Percentiles rank a stretch among this genome's conserved stretches.
phyloP scores from a whole-genome alignment of 2,329 filamentous ascomycete species.

The Botryotinia globosa region DNA sequence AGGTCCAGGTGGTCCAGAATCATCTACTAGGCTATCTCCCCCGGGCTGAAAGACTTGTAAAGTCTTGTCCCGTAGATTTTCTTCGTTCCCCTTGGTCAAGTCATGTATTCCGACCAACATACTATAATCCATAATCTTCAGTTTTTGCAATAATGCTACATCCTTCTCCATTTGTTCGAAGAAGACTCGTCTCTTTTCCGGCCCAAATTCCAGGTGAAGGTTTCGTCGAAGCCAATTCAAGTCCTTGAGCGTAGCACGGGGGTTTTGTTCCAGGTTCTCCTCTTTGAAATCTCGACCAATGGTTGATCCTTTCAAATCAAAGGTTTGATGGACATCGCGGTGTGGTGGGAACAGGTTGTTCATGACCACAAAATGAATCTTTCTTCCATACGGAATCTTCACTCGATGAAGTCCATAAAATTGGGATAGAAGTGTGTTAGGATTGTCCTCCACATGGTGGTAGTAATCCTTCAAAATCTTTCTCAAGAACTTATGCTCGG shows the following conservation, averaged over 20 bases:
- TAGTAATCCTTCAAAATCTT: constrained; percentile 91
- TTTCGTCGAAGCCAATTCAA: constrained; percentile 91
- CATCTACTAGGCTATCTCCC: constrained; percentile 60
- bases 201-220: constrained; percentile 81
- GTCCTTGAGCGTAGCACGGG: constrained; percentile 90
- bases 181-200: constrained; percentile 83
- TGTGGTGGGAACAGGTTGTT: constrained; percentile 98
- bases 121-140: constrained; percentile 99
- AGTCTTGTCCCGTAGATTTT: constrained; percentile 86
- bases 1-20: constrained; percentile 48
- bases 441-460: constrained; percentile 85
- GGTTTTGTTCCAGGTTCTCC: constrained; percentile 82
- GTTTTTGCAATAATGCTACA: constrained; percentile 77
- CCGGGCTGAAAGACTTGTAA: constrained; percentile 92
- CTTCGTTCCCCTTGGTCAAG: constrained; percentile 83
- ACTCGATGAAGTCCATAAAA: constrained; percentile 97
- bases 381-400: constrained; percentile 96
- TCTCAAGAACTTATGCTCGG: constrained; percentile 83
- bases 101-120: constrained; percentile 94
- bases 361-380: constrained; percentile 99
- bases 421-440: constrained; percentile 93
- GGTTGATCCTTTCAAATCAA: constrained; percentile 94
- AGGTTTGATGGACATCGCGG: constrained; percentile 94
- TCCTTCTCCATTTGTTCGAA: constrained; percentile 85
- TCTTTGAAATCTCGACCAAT: constrained; percentile 89